Base-by-base conservation (phyloP, 164 flowering plant genomes). In the Litsea cubeba region DNA sequence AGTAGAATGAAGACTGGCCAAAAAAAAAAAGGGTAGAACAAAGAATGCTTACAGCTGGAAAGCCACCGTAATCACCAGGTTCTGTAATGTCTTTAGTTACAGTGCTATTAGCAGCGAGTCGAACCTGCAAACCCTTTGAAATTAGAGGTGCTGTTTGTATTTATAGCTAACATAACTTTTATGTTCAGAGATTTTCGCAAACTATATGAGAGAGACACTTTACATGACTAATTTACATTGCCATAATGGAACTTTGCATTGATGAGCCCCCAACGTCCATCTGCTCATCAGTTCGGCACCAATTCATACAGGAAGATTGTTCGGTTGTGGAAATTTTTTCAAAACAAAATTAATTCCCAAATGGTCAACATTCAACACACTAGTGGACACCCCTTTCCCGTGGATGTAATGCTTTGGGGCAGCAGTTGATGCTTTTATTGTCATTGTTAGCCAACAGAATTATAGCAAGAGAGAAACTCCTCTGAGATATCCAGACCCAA, bases 21-120 rank as follows among this genome's bases (percentile, higher is more conserved):
- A 51, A 58, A 28, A 15, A 54, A 51, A 58, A 28, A 30, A 25
- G 11, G 28, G 4, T 15, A 17, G 60, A 18, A 7, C 14, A 57
- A 68, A 17, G 51, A 69, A 62, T 77, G 10, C 89, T 82, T 86
- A 95, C 97, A 65, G 97, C 97, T 73, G 99, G 97, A 76, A 93
- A 93, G 81, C 99, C 99, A 60, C 96, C 97, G 81, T 91, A 95
- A 79, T 93, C 97, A 12, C 98, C 97, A 24, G 93, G 81, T 77
- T 87, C 84, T 74, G 17, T 85, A 72, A 95, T 95, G 85, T 87
- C 86, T 82, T 88, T 93, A 25, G 95, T 90, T 65, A 91, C 95
- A 79, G 87, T 85, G 82, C 93, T 91, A 80, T 85, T 87, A 60
- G 91, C 99, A 57, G 97, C 99, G 73, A 95, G 89, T 25, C 97